These are phyloP conservation scores for Haplographium delicatum DNA, from an alignment of 495 filamentous ascomycete species.

Conservation along the genomic window DNA sequence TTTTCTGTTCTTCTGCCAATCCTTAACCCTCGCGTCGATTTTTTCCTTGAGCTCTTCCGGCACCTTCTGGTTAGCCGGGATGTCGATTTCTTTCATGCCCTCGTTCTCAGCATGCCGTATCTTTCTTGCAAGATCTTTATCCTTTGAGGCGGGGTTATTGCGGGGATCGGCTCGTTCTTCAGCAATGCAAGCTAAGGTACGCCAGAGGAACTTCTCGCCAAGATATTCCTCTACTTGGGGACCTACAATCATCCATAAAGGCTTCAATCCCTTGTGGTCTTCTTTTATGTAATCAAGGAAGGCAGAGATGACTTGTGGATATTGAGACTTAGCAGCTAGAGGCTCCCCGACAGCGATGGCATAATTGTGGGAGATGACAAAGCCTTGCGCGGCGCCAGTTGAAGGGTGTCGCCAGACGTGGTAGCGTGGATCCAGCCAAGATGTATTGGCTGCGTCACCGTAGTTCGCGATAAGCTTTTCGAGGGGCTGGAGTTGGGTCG, in stretches of 20 bases:
- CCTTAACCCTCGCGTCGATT: conserved; percentile 63
- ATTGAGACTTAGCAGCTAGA: conserved; percentile 68
- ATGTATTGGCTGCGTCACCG: conserved; percentile 81
- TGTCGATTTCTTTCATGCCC: conserved; percentile 65
- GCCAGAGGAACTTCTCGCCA: conserved; percentile 72
- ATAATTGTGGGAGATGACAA: conserved; percentile 64
- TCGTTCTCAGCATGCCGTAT: conserved; percentile 73
- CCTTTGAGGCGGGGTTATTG: conserved; percentile 23
- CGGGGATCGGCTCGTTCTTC: conserved; percentile 71
- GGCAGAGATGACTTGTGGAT: conserved; percentile 58
- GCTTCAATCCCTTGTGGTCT: conserved; percentile 58
- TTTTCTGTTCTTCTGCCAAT: conserved; percentile 76
- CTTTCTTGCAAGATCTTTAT: conserved; percentile 56
- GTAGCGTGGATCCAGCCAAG: conserved; percentile 79
- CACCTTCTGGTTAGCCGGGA: conserved; percentile 53
- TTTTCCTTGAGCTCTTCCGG: conserved; percentile 57
- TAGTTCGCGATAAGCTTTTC: conserved; percentile 85
- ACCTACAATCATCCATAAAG: conserved; percentile 76
- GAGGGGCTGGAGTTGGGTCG: conserved; percentile 59
- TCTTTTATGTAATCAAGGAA: conserved; percentile 71
- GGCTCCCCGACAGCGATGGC: conserved; percentile 79
- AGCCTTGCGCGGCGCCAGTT: conserved; percentile 77
- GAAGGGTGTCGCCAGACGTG: conserved; percentile 71
- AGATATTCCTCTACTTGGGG: conserved; percentile 65
- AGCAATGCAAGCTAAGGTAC: conserved; percentile 74